phyloP scores from a whole-genome alignment of 208 protist species.

The Porcisia deanei region DNA sequence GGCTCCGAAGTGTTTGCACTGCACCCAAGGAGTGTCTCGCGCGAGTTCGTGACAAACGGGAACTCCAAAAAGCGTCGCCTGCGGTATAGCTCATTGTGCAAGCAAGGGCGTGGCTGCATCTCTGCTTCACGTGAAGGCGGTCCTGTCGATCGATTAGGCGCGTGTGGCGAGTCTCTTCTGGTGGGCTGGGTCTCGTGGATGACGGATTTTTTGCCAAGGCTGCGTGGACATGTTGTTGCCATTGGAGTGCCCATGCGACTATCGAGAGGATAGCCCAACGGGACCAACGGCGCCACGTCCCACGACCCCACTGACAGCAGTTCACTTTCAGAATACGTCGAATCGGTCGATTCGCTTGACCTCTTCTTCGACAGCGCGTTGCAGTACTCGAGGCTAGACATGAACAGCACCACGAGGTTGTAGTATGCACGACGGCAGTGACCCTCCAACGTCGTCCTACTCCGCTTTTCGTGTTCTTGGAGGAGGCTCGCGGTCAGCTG shows the following conservation, averaged over 20 bases:
- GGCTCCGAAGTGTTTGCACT: neutral
- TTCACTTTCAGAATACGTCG: neutral
- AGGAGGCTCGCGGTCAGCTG: conserved; percentile 10
- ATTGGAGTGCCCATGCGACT: neutral
- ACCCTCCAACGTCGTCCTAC: conserved; percentile 13
- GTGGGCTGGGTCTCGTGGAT: neutral
- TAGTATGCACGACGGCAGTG: conserved; percentile 15
- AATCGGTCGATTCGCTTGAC: neutral
- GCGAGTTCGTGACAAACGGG: conserved; percentile 24
- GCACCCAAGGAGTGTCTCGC: conserved; percentile 23
- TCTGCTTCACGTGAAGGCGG: neutral
- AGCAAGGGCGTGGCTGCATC: neutral
- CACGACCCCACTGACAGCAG: conserved; percentile 1
- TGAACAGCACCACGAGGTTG: conserved; percentile 14
- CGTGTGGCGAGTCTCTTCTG: neutral
- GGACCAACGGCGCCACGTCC: neutral
- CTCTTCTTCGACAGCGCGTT: neutral
- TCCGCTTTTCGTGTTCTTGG: conserved; percentile 8
- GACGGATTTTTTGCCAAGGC: neutral
- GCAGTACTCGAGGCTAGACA: conserved; percentile 10
- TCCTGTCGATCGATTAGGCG: neutral
- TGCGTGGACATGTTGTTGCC: neutral
- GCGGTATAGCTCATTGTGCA: conserved; percentile 1
- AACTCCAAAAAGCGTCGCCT: conserved; percentile 20
- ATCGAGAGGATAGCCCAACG: neutral